These are phyloP conservation scores for Asterophora parasitica DNA, from an alignment of 768 basidiomycete genomes.

Conservation along the genomic window DNA sequence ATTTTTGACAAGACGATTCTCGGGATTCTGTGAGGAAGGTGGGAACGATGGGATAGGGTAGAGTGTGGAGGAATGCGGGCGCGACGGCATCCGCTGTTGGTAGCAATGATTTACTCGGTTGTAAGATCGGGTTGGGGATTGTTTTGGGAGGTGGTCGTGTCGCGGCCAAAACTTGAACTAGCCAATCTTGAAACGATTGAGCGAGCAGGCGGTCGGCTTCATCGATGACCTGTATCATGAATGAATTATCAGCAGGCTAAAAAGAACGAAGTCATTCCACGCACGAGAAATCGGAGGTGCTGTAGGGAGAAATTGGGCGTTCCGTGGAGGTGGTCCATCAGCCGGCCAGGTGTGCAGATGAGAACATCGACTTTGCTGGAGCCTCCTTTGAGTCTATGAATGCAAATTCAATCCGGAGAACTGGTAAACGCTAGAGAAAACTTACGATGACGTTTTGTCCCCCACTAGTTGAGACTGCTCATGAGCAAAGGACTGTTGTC, in stretches of 20 bases:
- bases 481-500: constrained; percentile 90
- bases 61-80: constrained; percentile 49
- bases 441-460: constrained; percentile 51
- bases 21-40: constrained; percentile 55
- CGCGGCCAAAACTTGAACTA: constrained; percentile 77
- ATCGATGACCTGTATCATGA: constrained; percentile 75
- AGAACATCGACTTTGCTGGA: constrained; percentile 91
- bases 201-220: constrained; percentile 95
- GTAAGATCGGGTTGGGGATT: background rate
- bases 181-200: constrained; percentile 96
- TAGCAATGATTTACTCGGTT: background rate
- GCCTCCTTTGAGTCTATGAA: constrained; percentile 67
- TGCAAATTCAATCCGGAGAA: constrained; percentile 1
- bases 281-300: constrained; percentile 89
- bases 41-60: constrained; percentile 33
- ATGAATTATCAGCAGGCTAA: background rate
- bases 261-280: constrained; percentile 20
- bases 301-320: constrained; percentile 91
- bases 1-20: constrained; percentile 79
- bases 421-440: background rate
- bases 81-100: constrained; percentile 50
- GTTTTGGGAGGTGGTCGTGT: constrained; percentile 35
- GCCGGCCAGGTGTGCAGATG: constrained; percentile 91
- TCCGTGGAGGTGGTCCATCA: constrained; percentile 89
- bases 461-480: constrained; percentile 81